Percentiles rank a stretch among this genome's conserved stretches.
phyloP scores from a whole-genome alignment of 441 rosid species.

The Syzygium malaccense region DNA sequence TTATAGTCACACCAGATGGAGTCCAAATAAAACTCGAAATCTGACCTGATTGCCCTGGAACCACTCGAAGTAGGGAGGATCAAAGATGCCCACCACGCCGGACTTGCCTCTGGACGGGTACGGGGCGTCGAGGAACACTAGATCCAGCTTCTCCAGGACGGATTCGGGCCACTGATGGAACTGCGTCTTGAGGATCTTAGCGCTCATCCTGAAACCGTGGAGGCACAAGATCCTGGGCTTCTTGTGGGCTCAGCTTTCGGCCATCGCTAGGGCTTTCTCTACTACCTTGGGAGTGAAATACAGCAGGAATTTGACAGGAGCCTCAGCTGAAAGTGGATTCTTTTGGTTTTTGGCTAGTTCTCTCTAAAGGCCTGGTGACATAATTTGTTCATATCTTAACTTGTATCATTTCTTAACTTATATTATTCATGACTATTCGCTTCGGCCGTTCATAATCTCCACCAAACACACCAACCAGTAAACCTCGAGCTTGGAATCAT shows the following conservation, averaged over 20 bases:
- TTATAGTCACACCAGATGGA: background rate
- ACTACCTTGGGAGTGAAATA: background rate
- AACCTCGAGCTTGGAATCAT: background rate
- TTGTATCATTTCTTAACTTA: background rate
- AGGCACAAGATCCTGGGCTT: slow-evolving; percentile 47
- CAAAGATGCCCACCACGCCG: slow-evolving; percentile 30
- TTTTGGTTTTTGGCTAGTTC: background rate
- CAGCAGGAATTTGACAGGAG: background rate
- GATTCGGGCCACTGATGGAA: slow-evolving; percentile 32
- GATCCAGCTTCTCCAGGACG: slow-evolving; percentile 30
- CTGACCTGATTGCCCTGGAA: slow-evolving; percentile 30
- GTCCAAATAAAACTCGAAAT: background rate
- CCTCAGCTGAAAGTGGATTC: background rate
- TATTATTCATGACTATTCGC: background rate
- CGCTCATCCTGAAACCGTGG: slow-evolving; percentile 62
- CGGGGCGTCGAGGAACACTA: slow-evolving; percentile 45
- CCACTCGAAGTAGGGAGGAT: slow-evolving; percentile 62
- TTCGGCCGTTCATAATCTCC: background rate
- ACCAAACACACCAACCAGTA: background rate
- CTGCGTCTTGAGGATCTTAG: slow-evolving; percentile 24
- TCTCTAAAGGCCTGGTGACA: background rate
- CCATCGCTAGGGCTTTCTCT: background rate
- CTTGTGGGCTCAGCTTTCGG: background rate
- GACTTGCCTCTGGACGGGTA: slow-evolving; percentile 42
- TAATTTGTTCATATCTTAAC: background rate